Evolutionary conservation across 805 yeast genomes (phyloP).

Genomic region (Wickerhamiella spandovensis): DNA sequence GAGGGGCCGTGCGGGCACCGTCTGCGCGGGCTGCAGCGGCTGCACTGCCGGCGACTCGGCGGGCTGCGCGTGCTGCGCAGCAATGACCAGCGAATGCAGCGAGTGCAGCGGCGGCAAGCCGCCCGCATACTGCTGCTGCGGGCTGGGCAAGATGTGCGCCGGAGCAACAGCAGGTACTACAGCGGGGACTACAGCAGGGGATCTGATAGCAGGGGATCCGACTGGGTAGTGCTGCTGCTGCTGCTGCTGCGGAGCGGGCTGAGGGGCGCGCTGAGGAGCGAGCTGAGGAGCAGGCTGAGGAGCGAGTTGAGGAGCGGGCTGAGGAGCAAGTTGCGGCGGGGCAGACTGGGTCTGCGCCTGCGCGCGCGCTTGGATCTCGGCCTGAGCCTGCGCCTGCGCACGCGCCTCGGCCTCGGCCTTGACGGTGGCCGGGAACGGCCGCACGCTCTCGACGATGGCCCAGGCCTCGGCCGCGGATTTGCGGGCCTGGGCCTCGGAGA

Average conservation of each 20-base stretch:
- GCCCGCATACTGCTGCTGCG: too few species aligned
- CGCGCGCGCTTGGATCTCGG: neutral
- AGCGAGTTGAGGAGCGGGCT: neutral
- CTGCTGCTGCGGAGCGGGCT: neutral
- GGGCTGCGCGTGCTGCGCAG: neutral
- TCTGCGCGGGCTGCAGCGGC: neutral
- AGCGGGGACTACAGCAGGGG: neutral
- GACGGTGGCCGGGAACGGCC: slow-evolving; percentile 1
- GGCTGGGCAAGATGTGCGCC: too few species aligned
- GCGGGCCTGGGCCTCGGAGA: slow-evolving; percentile 25
- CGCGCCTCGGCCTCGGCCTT: neutral
- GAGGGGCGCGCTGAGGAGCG: neutral
- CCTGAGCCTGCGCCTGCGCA: neutral
- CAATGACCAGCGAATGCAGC: neutral
- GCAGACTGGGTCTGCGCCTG: neutral
- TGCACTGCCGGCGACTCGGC: neutral
- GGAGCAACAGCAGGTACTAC: too few species aligned
- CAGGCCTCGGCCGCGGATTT: slow-evolving; percentile 10
- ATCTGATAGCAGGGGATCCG: neutral
- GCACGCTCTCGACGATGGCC: slow-evolving; percentile 5
- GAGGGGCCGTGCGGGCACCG: neutral
- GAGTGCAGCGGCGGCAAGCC: neutral
- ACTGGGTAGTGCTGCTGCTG: neutral
- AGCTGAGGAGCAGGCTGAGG: neutral
- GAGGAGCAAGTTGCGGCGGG: neutral